These are phyloP conservation scores for Ceratocystis alfenasii DNA, from an alignment of 2,329 filamentous ascomycete genomes.

Conservation along the genomic window DNA sequence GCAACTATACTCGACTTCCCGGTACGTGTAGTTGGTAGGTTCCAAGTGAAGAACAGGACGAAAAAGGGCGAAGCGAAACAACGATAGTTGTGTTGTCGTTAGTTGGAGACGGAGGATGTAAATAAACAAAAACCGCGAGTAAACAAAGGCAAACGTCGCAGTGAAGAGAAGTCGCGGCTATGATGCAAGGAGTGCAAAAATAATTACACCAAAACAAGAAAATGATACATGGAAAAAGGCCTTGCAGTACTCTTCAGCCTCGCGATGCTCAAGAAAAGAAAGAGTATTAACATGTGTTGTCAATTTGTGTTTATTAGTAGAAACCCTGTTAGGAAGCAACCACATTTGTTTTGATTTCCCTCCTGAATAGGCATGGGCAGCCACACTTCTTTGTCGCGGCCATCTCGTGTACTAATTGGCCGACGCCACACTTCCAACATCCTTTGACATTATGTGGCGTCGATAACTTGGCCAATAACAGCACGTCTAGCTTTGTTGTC, in stretches of 20 bases:
- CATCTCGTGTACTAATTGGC: slow-evolving; percentile 13
- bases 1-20: too few relatives aligned
- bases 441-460: background rate
- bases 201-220: background rate
- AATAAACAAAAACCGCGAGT: slow-evolving; percentile 9
- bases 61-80: too few relatives aligned
- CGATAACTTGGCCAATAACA: slow-evolving; percentile 11
- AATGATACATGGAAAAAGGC: background rate
- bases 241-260: too few relatives aligned
- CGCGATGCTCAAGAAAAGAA: too few relatives aligned
- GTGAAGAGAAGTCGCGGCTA: background rate
- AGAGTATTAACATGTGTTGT: too few relatives aligned
- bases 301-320: background rate
- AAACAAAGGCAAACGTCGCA: background rate
- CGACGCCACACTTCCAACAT: slow-evolving; percentile 5
- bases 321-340: slow-evolving; percentile 9
- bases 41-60: too few relatives aligned
- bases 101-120: slow-evolving; percentile 11
- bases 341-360: slow-evolving; percentile 21
- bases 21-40: too few relatives aligned
- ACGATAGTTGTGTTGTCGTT: background rate
- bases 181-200: background rate
- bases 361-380: slow-evolving; percentile 14
- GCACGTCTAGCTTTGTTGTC: background rate
- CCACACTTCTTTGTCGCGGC: slow-evolving; percentile 19